phyloP scores from a whole-genome alignment of 78 protist genomes.

The Blattamonas nauphoetae region DNA sequence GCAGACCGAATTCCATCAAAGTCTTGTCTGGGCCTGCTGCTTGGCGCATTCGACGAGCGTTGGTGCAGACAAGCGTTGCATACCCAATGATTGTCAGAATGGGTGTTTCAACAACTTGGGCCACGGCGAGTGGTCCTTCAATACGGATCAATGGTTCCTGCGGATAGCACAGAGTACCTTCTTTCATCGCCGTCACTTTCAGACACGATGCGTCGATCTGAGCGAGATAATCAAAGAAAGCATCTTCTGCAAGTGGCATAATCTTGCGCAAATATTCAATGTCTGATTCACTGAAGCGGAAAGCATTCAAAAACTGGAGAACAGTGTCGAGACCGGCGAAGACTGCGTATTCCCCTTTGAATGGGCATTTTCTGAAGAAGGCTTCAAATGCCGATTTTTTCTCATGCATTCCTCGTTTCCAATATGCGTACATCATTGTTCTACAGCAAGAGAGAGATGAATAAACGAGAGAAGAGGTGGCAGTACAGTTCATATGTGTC shows the following conservation, averaged over 20 bases:
- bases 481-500: background rate
- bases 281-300: constrained; percentile 35
- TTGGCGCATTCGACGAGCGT: constrained; percentile 68
- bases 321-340: constrained; percentile 75
- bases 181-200: constrained; percentile 41
- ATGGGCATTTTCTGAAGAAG: constrained; percentile 77
- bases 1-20: constrained; percentile 76
- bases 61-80: constrained; percentile 70
- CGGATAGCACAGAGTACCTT: constrained; percentile 73
- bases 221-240: constrained; percentile 44
- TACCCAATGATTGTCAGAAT: constrained; percentile 65
- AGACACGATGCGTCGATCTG: background rate
- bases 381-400: constrained; percentile 67
- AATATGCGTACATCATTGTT: background rate
- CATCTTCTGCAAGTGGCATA: constrained; percentile 38
- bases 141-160: constrained; percentile 66
- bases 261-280: constrained; percentile 39
- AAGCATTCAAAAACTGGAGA: constrained; percentile 5
- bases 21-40: constrained; percentile 53
- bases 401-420: constrained; percentile 35
- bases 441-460: background rate
- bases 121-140: constrained; percentile 77
- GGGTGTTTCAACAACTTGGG: constrained; percentile 80
- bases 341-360: constrained; percentile 75
- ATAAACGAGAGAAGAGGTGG: background rate